Conservation (phyloP, 2,329 filamentous ascomycete species). For the Scopulariopsis brevicaulis region DNA sequence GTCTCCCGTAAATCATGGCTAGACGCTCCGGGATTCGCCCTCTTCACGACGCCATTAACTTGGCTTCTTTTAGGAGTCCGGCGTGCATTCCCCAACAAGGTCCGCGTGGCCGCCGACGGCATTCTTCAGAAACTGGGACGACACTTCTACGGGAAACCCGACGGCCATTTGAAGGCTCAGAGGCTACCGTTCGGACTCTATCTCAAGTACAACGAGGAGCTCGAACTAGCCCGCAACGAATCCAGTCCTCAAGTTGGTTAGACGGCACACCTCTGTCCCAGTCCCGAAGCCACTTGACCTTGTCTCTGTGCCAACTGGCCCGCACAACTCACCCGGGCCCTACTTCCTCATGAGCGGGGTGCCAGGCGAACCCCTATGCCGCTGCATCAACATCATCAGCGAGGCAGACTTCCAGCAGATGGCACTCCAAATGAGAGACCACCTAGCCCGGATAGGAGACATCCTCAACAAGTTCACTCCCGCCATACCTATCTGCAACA, state of each 20-base stretch:
- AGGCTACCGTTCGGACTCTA: neutral
- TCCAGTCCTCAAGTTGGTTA: neutral
- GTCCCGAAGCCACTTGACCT: neutral
- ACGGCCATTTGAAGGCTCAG: neutral
- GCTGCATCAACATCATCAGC: conserved; percentile 13
- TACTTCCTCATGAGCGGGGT: neutral
- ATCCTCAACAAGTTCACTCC: conserved; percentile 11
- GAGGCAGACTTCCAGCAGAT: conserved; percentile 13
- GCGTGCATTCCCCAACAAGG: conserved; percentile 7
- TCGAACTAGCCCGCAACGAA: neutral
- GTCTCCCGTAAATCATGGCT: too few species aligned
- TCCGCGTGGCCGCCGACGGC: neutral
- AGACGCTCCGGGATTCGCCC: too few species aligned
- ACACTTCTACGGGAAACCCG: too few species aligned
- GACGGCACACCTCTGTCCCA: neutral
- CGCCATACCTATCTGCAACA: conserved; percentile 16
- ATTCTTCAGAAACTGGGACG: too few species aligned
- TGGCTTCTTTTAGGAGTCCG: too few species aligned
- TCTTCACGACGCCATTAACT: too few species aligned
- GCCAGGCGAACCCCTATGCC: neutral
- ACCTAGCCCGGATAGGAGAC: conserved; percentile 14
- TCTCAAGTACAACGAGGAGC: neutral
- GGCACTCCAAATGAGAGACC: conserved; percentile 12
- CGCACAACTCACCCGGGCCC: neutral
- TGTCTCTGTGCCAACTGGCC: too few species aligned